Percentiles rank a stretch among this genome's conserved stretches.
These are phyloP conservation scores for Zizania palustris DNA, from an alignment of 202 grass and related monocot species.

Conservation along the genomic window DNA sequence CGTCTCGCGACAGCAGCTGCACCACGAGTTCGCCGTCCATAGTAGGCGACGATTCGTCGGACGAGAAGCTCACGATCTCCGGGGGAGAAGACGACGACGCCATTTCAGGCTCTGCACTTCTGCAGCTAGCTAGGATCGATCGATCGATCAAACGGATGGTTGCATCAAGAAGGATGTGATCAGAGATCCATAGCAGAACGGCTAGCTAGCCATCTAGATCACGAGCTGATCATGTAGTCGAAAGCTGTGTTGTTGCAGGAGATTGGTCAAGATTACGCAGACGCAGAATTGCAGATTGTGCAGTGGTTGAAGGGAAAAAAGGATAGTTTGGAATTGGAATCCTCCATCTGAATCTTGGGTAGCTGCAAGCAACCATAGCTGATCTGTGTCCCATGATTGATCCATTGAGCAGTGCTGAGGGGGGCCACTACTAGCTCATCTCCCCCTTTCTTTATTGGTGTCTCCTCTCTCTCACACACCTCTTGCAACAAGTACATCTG, in stretches of 20 bases:
- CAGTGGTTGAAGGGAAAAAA: constrained; percentile 43
- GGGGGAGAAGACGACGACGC: not conserved
- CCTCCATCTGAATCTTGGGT: constrained; percentile 1
- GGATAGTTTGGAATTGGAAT: not conserved
- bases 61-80: constrained; percentile 34
- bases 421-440: constrained; percentile 42
- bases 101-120: not conserved
- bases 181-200: constrained; percentile 9
- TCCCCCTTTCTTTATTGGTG: constrained; percentile 45
- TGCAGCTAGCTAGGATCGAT: not conserved
- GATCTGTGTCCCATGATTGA: constrained; percentile 27
- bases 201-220: constrained; percentile 7
- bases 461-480: constrained; percentile 30
- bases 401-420: constrained; percentile 11
- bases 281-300: constrained; percentile 36
- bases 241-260: not conserved
- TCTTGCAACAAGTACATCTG: constrained; percentile 36
- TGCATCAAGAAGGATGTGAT: not conserved
- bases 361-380: not conserved
- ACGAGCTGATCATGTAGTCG: too few relatives aligned
- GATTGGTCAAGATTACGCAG: constrained; percentile 6
- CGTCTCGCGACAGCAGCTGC: constrained; percentile 62
- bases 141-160: not conserved
- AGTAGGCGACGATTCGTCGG: not conserved
- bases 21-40: constrained; percentile 13